phyloP scores from a whole-genome alignment of 2,329 filamentous ascomycete genomes.

The Botrytis elliptica region DNA sequence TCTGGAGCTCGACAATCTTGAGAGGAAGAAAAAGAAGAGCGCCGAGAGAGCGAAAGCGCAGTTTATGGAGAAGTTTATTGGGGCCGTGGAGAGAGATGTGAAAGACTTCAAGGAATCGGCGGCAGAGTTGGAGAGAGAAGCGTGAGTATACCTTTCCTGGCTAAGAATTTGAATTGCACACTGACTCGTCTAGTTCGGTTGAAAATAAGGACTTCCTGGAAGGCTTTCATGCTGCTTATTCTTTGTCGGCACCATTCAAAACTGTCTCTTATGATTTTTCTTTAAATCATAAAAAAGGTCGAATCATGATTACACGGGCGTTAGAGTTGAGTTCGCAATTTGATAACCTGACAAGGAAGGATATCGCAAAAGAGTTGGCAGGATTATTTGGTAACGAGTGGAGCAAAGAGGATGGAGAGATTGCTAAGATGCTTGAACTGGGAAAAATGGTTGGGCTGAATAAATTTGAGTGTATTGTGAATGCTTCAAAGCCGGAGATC shows the following conservation, averaged over 20 bases:
- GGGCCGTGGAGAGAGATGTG: not conserved
- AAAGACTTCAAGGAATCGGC: not conserved
- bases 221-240: not conserved
- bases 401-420: constrained; percentile 7
- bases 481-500: constrained; percentile 4
- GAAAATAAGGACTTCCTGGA: not conserved
- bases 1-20: constrained; percentile 10
- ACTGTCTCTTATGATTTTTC: not conserved
- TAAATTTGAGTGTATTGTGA: constrained; percentile 17
- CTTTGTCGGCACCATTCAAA: constrained; percentile 1
- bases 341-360: constrained; percentile 6
- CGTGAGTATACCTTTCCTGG: not conserved
- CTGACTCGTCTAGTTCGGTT: not conserved
- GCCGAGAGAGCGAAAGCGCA: not conserved
- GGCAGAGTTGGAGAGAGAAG: not conserved
- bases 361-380: not conserved
- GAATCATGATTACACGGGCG: constrained; percentile 8
- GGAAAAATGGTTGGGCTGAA: constrained; percentile 13
- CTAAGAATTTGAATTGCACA: not conserved
- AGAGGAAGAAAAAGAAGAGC: constrained; percentile 14
- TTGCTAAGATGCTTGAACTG: not conserved
- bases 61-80: constrained; percentile 11
- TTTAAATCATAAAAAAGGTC: constrained; percentile 8
- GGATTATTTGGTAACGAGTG: constrained; percentile 5
- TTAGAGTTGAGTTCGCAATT: not conserved